Evolutionary conservation across 2,329 filamentous ascomycete genomes (phyloP), one percentile per base, ranked within the genome.

Genomic region (Microsporum canis): DNA sequence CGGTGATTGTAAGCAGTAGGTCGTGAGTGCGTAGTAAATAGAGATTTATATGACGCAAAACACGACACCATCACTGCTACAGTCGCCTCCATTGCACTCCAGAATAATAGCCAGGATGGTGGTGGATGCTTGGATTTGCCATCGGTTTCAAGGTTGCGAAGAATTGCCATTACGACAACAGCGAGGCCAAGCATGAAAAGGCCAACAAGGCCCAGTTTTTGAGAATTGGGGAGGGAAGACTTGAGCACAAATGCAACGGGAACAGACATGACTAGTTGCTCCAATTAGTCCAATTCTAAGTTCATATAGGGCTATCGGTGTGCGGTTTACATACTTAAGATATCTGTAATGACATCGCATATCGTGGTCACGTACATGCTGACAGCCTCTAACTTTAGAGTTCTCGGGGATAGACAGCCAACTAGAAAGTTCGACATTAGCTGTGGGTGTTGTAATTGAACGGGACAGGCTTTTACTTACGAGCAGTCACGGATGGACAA

Each of bases 21-120:
- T 27, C 60, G 60, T 34, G 58, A 53, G 60, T 47, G 57, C 17
- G 58, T 34, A 1, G 60, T 60, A 56, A 63, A 60, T 8, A 63
- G 58, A 8, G 62, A 63, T 23, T 63, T 63, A 47, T 62, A 63
- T 5, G 62, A 60, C 3, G 62, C 62, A 45, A 63, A 62, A 27
- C 62, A 63, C 23, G 62, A 63, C 45, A 55, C 53, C 60, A 63
- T 63, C 6, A 63, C 55, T 3, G 62, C 62, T 7, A 63, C 60
- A n/a, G 57, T 45, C 10, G 8, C n/a, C 60, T 63, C 62, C 51
- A 63, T 60, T 6, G 57, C 39, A 38, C 62, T 60, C 62, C 62
- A 63, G 53, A 63, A 63, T 29, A 63, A 31, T 14, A 62, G 53
- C 62, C 62, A 63, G 10, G 60, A 49, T 3, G 58, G 55, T 0